phyloP scores from a whole-genome alignment of 208 protist species.

The Leishmania braziliensis region DNA sequence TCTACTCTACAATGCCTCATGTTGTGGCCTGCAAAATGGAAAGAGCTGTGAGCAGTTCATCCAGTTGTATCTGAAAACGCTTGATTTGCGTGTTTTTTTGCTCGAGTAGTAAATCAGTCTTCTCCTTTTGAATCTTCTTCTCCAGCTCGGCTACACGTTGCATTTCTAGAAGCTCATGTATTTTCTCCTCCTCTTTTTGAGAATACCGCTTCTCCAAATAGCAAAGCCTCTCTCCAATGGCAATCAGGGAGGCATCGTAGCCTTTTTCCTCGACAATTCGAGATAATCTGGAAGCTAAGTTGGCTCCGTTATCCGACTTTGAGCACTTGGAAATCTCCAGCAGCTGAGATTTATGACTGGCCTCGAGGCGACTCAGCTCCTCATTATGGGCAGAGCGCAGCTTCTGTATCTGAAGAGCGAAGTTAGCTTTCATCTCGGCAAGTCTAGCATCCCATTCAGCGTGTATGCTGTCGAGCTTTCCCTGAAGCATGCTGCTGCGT shows the following conservation, averaged over 20 bases:
- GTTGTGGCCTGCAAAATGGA: constrained; percentile 25
- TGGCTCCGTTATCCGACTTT: constrained; percentile 3
- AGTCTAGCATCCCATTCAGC: constrained; percentile 47
- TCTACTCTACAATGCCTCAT: constrained; percentile 4
- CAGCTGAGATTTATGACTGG: constrained; percentile 44
- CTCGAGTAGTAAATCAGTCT: constrained; percentile 65
- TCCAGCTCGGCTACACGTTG: constrained; percentile 72
- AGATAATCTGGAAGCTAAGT: constrained; percentile 14
- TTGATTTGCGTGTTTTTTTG: constrained; percentile 88
- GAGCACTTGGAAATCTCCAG: constrained; percentile 24
- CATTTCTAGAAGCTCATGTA: constrained; percentile 57
- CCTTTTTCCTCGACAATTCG: constrained; percentile 26
- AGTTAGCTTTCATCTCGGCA: constrained; percentile 33
- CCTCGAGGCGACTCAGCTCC: constrained; percentile 49
- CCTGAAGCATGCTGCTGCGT: constrained; percentile 28
- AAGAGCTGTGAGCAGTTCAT: constrained; percentile 60
- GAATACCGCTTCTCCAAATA: constrained; percentile 64
- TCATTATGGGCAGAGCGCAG: constrained; percentile 50
- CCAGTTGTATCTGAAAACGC: constrained; percentile 68
- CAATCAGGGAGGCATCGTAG: constrained; percentile 48
- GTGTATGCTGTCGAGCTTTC: constrained; percentile 30
- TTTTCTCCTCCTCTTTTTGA: constrained; percentile 64
- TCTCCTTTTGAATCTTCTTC: constrained; percentile 53
- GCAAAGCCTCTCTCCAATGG: constrained; percentile 57
- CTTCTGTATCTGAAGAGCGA: constrained; percentile 37